Evolutionary conservation across 140 eudicot genomes (phyloP), one percentile per base, ranked within the genome.

Genomic region (Anethum foeniculum): DNA sequence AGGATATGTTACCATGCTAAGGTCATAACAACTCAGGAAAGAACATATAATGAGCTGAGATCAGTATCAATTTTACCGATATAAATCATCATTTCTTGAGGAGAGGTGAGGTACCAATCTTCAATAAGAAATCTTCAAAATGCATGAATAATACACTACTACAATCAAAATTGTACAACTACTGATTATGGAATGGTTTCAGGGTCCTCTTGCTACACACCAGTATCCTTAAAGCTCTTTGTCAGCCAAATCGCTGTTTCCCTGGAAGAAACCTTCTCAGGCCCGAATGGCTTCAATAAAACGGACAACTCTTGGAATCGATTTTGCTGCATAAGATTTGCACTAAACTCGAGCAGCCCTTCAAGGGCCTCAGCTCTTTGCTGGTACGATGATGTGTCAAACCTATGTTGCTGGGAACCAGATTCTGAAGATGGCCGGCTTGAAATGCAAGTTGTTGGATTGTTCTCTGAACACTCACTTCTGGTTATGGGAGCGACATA

Each of bases 231-330:
- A 73, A 95, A 89, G 79, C 99, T 95, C 89, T 92, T 95, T 6
- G 99, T 84, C 85, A 95, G 78, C 99, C 99, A 95, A 77, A 95
- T 95, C 2, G 99, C 99, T 73, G 99, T 95, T 49, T 95, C 99
- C 79, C 99, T 83, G 1, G 99, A 95, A 34, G 99, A 95, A 65
- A 86, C 99, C 83, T 95, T 95, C 80, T 95, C 98, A 0, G 90
- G 96, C 1, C 99, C 99, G 56, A 95, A 95, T 0, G 99, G 99
- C 82, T 90, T 95, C 88, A 95, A 77, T 62, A 95, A 81, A 73
- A 95, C 97, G 6, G 90, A 78, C 12, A 95, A 88, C 88, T 95
- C 99, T 9, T 89, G 98, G 18, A 93, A 84, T 58, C 98, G 83
- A 71, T 93, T 91, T 75, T 92, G 99, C 88, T 92, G 97, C 90